A percentile compares a stretch with the other conserved stretches of the same genome.
These are phyloP conservation scores for Trametes gibbosa DNA, from an alignment of 768 basidiomycete species.

Conservation along the genomic window DNA sequence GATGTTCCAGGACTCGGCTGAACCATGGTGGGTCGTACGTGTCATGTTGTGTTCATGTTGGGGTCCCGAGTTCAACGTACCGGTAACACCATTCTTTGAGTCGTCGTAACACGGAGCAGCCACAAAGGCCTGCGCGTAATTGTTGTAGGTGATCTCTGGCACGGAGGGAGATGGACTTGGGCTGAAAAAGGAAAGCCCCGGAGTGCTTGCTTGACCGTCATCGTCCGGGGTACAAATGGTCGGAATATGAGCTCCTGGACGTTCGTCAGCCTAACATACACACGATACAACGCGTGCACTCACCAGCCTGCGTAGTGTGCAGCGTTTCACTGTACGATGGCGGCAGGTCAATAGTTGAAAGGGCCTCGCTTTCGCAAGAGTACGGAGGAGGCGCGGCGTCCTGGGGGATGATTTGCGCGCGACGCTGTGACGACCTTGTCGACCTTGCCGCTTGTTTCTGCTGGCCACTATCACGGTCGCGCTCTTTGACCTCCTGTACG, in stretches of 20 bases:
- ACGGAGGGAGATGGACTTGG: slow-evolving; percentile 3
- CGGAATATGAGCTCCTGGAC: not conserved
- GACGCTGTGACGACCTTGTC: too few species aligned
- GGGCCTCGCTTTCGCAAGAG: not conserved
- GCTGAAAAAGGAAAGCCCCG: slow-evolving; percentile 5
- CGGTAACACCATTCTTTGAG: not conserved
- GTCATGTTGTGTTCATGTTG: not conserved
- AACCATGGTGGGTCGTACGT: too few species aligned
- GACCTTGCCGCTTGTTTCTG: too few species aligned
- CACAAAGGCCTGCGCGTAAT: not conserved
- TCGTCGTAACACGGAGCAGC: not conserved
- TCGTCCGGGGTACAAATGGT: not conserved
- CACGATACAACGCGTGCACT: not conserved
- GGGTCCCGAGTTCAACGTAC: not conserved
- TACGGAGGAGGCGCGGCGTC: not conserved
- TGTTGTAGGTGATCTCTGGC: not conserved
- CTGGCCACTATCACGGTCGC: too few species aligned
- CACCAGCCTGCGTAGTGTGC: not conserved
- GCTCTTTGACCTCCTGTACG: too few species aligned
- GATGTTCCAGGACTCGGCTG: not conserved
- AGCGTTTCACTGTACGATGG: not conserved
- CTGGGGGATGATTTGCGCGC: too few species aligned
- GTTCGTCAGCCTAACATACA: too few species aligned
- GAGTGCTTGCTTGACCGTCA: slow-evolving; percentile 5
- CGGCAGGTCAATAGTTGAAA: not conserved